A percentile compares a stretch with the other conserved stretches of the same genome.
These are phyloP conservation scores for Camillea tinctor DNA, from an alignment of 2,329 filamentous ascomycete genomes.

Conservation along the genomic window DNA sequence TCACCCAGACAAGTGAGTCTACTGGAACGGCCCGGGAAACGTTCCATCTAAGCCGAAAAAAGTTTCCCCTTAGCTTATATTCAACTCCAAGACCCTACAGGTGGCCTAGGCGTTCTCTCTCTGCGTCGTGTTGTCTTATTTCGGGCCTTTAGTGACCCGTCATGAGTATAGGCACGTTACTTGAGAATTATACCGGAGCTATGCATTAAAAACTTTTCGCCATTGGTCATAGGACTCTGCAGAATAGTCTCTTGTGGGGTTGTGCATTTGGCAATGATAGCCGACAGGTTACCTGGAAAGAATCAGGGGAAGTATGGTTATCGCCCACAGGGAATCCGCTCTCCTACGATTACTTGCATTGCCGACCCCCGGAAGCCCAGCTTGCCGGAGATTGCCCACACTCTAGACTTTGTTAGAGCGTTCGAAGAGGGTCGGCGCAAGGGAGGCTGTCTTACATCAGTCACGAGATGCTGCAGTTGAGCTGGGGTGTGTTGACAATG, in stretches of 20 bases:
- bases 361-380: neutral
- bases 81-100: neutral
- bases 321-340: neutral
- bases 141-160: neutral
- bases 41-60: neutral
- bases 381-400: neutral
- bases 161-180: neutral
- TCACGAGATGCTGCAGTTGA: neutral
- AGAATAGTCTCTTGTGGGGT: neutral
- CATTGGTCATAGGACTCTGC: neutral
- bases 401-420: neutral
- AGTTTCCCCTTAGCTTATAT: neutral
- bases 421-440: neutral
- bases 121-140: neutral
- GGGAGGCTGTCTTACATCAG: neutral
- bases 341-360: neutral
- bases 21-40: neutral
- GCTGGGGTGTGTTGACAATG: neutral
- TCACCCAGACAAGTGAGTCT: neutral
- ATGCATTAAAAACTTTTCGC: neutral
- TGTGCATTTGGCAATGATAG: neutral
- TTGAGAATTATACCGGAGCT: neutral
- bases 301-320: neutral
- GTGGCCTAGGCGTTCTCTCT: neutral
- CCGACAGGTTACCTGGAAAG: neutral